phyloP scores from a whole-genome alignment of 768 basidiomycete species.

The Fistulinella prunicolor region DNA sequence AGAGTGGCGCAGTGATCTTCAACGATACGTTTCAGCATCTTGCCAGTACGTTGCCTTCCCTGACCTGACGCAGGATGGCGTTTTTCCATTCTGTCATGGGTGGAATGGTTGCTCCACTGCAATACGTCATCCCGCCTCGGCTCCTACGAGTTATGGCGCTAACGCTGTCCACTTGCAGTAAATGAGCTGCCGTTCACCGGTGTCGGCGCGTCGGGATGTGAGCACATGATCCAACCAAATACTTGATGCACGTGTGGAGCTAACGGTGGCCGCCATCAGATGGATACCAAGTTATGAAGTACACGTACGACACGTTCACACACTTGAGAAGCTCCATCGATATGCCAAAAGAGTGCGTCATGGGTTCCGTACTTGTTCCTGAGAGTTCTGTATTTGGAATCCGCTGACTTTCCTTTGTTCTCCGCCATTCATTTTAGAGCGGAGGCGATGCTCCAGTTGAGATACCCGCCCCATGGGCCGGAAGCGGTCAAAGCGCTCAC shows the following conservation, averaged over 20 bases:
- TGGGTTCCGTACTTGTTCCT: neutral
- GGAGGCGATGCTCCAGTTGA: constrained; percentile 17
- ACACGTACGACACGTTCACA: constrained; percentile 54
- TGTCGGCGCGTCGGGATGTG: constrained; percentile 64
- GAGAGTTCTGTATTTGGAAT: neutral
- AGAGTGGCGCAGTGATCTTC: constrained; percentile 53
- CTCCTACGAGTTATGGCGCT: neutral
- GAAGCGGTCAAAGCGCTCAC: constrained; percentile 17
- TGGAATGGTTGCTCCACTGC: constrained; percentile 8
- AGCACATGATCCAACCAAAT: constrained; percentile 26
- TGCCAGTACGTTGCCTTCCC: constrained; percentile 33
- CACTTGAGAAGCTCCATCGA: constrained; percentile 49
- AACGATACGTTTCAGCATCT: constrained; percentile 63
- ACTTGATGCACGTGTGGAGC: neutral
- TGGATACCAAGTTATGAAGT: constrained; percentile 50
- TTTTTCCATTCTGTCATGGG: constrained; percentile 4
- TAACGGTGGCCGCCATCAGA: constrained; percentile 34
- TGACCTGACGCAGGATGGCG: constrained; percentile 3
- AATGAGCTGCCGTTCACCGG: constrained; percentile 49
- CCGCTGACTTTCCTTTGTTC: constrained; percentile 5
- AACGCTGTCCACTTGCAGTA: constrained; percentile 18
- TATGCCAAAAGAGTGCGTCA: constrained; percentile 53
- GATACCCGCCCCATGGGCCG: constrained; percentile 25
- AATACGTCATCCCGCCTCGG: neutral
- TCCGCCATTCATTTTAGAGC: constrained; percentile 10